Evolutionary conservation across 2,329 filamentous ascomycete species (phyloP).

Genomic region (Fusarium sp.): DNA sequence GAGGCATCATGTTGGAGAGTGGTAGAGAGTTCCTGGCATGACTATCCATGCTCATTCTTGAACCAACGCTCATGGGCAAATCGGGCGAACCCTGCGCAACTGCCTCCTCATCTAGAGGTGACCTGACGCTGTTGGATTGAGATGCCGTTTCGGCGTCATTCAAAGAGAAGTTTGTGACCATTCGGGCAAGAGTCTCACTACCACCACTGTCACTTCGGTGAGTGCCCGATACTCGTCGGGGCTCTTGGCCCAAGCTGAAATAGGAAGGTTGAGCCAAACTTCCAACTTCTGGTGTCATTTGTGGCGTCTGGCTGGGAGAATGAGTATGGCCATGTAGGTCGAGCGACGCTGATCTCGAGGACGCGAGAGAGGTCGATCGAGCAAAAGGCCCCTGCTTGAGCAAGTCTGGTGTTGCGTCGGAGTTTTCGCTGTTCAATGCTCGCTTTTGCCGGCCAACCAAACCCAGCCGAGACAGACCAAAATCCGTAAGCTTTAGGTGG

Average conservation of each 20-base stretch:
- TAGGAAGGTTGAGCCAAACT: conserved; percentile 88
- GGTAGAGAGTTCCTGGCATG: conserved; percentile 53
- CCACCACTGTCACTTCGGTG: conserved; percentile 93
- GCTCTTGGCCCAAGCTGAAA: conserved; percentile 81
- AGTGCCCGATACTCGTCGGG: conserved; percentile 76
- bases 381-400: conserved; percentile 93
- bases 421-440: conserved; percentile 80
- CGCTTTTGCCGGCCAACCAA: conserved; percentile 96
- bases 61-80: conserved; percentile 63
- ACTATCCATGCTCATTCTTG: conserved; percentile 53
- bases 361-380: conserved; percentile 85
- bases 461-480: conserved; percentile 97
- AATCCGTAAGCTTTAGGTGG: conserved; percentile 96
- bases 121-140: conserved; percentile 63
- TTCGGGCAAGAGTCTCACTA: conserved; percentile 84
- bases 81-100: conserved; percentile 83
- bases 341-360: conserved; percentile 93
- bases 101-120: conserved; percentile 81
- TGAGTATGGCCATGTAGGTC: conserved; percentile 80
- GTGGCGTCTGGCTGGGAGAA: conserved; percentile 86
- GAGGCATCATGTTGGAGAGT: conserved; percentile 81
- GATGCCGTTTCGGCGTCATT: conserved; percentile 68
- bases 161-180: conserved; percentile 84
- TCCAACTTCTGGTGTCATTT: conserved; percentile 80
- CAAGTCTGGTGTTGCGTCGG: conserved; percentile 90